These are phyloP conservation scores for Umbelopsis isabellina DNA, from an alignment of 192 early-diverging fungal genomes.

Conservation along the genomic window DNA sequence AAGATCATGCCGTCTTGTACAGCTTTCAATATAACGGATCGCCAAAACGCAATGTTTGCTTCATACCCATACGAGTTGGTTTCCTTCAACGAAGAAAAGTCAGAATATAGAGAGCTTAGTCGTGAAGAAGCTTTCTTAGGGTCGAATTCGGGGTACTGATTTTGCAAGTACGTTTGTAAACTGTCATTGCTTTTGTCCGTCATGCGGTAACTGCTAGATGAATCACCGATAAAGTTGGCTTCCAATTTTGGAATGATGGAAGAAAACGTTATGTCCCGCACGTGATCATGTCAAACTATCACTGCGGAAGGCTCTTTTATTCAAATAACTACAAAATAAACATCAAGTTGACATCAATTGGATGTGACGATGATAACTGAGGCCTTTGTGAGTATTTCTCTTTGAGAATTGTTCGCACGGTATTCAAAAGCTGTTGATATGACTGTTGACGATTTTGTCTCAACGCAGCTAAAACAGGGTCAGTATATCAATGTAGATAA, in stretches of 20 bases:
- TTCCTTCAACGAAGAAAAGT: conserved; percentile 44
- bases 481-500: background rate
- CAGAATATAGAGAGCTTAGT: conserved; percentile 45
- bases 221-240: background rate
- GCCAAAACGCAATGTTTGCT: conserved; percentile 47
- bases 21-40: conserved; percentile 38
- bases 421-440: conserved; percentile 73
- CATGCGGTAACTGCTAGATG: conserved; percentile 8
- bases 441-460: conserved; percentile 59
- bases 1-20: conserved; percentile 34
- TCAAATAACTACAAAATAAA: conserved; percentile 25
- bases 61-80: conserved; percentile 48
- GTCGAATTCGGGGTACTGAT: conserved; percentile 23
- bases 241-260: background rate
- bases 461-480: conserved; percentile 39
- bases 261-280: background rate
- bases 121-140: conserved; percentile 28
- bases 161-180: conserved; percentile 18
- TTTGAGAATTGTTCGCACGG: conserved; percentile 65
- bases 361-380: conserved; percentile 68
- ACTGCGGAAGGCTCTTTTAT: background rate
- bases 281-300: background rate
- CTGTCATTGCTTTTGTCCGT: conserved; percentile 14
- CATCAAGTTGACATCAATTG: conserved; percentile 51
- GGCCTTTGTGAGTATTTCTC: conserved; percentile 77